Conservation (phyloP, 78 protist species). For the Emiliania huxleyi region DNA sequence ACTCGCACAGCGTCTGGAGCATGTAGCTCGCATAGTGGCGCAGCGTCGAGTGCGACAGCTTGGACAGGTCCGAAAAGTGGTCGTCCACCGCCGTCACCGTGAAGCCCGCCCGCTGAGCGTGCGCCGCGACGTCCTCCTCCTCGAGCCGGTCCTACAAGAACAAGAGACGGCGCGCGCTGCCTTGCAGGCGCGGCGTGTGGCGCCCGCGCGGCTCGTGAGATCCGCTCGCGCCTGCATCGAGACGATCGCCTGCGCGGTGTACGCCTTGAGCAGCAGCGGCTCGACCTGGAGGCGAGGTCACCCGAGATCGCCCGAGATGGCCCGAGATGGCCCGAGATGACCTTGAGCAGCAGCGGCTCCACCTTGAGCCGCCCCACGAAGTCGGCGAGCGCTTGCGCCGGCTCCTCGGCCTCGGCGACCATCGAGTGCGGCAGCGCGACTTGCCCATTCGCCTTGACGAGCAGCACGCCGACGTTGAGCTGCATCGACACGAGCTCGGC, state of each 20-base stretch:
- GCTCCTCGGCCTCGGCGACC: background rate
- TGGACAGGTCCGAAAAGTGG: background rate
- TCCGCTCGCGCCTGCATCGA: background rate
- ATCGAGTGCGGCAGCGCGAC: background rate
- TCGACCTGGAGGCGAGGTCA: background rate
- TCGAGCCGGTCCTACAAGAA: background rate
- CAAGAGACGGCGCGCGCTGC: background rate
- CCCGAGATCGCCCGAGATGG: no score
- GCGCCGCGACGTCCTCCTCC: background rate
- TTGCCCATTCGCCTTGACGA: background rate
- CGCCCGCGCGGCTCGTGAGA: background rate
- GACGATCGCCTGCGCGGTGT: background rate
- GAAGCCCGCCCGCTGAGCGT: background rate
- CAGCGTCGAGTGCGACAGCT: conserved; percentile 2
- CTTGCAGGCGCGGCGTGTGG: background rate
- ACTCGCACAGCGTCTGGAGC: background rate
- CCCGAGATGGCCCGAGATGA: no score
- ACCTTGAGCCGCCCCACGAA: background rate
- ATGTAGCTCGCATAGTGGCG: background rate
- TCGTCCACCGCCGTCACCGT: background rate
- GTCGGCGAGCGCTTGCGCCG: background rate
- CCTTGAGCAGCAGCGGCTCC: conserved; percentile 9
- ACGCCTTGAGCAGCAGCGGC: conserved; percentile 13
- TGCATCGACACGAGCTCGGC: background rate
- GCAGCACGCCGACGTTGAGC: background rate